Conservation (phyloP, 1,139 yeast species). For the Candida neerlandica region DNA sequence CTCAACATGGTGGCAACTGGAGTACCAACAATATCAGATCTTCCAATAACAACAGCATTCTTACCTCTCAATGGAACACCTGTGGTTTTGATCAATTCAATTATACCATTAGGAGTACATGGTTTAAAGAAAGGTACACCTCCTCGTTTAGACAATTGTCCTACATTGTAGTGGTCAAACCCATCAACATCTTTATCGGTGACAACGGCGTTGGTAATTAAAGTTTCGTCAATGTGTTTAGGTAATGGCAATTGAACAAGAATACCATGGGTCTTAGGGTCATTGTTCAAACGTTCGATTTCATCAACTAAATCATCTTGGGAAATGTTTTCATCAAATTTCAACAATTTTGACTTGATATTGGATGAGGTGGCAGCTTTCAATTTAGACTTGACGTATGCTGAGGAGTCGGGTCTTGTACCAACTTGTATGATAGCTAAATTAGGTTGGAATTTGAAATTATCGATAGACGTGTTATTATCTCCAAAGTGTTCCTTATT, state of each 20-base stretch:
- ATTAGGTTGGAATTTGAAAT: slow-evolving; percentile 56
- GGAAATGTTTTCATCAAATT: slow-evolving; percentile 56
- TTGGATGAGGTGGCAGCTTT: slow-evolving; percentile 74
- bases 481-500: slow-evolving; percentile 31
- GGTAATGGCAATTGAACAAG: slow-evolving; percentile 78
- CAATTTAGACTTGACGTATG: slow-evolving; percentile 73
- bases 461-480: slow-evolving; percentile 23
- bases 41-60: slow-evolving; percentile 75
- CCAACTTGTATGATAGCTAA: slow-evolving; percentile 78
- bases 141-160: slow-evolving; percentile 72
- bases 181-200: slow-evolving; percentile 81
- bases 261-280: slow-evolving; percentile 67
- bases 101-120: slow-evolving; percentile 79
- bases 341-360: slow-evolving; percentile 58
- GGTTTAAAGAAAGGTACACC: slow-evolving; percentile 75
- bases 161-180: slow-evolving; percentile 72
- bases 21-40: slow-evolving; percentile 83
- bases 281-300: slow-evolving; percentile 60
- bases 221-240: slow-evolving; percentile 65
- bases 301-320: slow-evolving; percentile 59
- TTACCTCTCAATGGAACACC: slow-evolving; percentile 63
- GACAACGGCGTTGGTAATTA: slow-evolving; percentile 66
- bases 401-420: slow-evolving; percentile 72
- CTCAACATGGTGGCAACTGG: slow-evolving; percentile 75
- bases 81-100: slow-evolving; percentile 66